Conservation (phyloP, 257 asterid species). For the Nicotiana knightiana region DNA sequence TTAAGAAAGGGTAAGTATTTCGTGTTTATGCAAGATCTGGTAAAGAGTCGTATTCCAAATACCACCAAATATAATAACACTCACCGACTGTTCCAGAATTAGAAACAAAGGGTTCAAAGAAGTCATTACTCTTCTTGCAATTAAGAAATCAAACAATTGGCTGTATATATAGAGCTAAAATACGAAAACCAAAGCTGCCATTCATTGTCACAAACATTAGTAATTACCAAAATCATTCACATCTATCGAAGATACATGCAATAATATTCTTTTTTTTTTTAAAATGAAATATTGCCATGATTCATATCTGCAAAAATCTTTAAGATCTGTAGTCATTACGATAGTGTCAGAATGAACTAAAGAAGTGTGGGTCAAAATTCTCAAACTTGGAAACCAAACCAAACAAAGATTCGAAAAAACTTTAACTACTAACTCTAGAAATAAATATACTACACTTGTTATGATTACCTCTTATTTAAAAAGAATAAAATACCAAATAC, state of each 20-base stretch:
- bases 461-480: neutral
- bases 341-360: neutral
- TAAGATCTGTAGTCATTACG: slow-evolving; percentile 2
- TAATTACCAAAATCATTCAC: slow-evolving; percentile 2
- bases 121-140: too few relatives aligned
- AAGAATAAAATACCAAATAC: neutral
- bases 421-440: neutral
- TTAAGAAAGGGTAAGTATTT: too few relatives aligned
- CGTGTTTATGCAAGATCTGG: too few relatives aligned
- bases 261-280: neutral
- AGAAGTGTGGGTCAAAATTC: neutral
- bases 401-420: slow-evolving; percentile 8
- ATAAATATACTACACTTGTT: neutral
- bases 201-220: neutral
- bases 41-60: too few relatives aligned
- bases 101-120: too few relatives aligned
- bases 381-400: neutral
- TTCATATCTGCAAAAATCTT: neutral
- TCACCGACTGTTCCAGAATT: too few relatives aligned
- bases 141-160: neutral
- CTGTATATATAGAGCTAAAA: neutral
- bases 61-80: too few relatives aligned
- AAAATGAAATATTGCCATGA: neutral
- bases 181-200: neutral
- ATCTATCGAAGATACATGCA: neutral